These are phyloP conservation scores for Pestalotiopsis sp. DNA, from an alignment of 2,329 filamentous ascomycete species.

Conservation along the genomic window DNA sequence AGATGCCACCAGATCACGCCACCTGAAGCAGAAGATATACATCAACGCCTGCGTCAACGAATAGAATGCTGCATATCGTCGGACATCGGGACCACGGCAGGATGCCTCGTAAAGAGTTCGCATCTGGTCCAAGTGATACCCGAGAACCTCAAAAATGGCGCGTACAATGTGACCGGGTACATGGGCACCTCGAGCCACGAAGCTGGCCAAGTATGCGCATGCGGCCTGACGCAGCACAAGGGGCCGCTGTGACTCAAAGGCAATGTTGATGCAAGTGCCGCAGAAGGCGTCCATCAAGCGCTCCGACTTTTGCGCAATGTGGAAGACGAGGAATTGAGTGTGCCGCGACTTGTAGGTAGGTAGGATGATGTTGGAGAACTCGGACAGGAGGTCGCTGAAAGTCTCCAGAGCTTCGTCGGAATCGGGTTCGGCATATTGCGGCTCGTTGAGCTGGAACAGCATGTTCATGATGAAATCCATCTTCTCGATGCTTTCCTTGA, in stretches of 20 bases:
- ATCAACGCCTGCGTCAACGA: slow-evolving; percentile 85
- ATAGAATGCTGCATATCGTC: slow-evolving; percentile 84
- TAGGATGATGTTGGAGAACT: slow-evolving; percentile 86
- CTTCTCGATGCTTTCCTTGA: slow-evolving; percentile 85
- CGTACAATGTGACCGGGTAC: slow-evolving; percentile 78
- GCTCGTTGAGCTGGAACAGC: slow-evolving; percentile 82
- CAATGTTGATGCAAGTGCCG: slow-evolving; percentile 73
- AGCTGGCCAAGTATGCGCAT: slow-evolving; percentile 90
- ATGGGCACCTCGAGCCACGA: slow-evolving; percentile 86
- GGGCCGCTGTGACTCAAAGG: slow-evolving; percentile 71
- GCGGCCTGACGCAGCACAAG: slow-evolving; percentile 80
- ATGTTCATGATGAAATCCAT: slow-evolving; percentile 89
- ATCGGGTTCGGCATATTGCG: slow-evolving; percentile 70
- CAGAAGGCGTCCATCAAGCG: slow-evolving; percentile 82
- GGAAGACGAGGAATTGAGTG: slow-evolving; percentile 94
- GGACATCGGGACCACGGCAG: slow-evolving; percentile 84
- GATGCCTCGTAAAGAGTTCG: slow-evolving; percentile 71
- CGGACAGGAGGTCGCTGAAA: slow-evolving; percentile 79
- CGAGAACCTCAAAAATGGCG: slow-evolving; percentile 79
- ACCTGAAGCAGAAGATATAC: slow-evolving; percentile 97
- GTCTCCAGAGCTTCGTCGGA: slow-evolving; percentile 70
- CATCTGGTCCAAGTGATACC: slow-evolving; percentile 75
- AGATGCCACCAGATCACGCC: slow-evolving; percentile 81
- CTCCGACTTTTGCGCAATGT: slow-evolving; percentile 84
- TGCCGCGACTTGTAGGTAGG: slow-evolving; percentile 91